Percentiles rank a stretch among this genome's conserved stretches.
These are phyloP conservation scores for Candida stauntonica DNA, from an alignment of 805 yeast genomes.

Conservation along the genomic window DNA sequence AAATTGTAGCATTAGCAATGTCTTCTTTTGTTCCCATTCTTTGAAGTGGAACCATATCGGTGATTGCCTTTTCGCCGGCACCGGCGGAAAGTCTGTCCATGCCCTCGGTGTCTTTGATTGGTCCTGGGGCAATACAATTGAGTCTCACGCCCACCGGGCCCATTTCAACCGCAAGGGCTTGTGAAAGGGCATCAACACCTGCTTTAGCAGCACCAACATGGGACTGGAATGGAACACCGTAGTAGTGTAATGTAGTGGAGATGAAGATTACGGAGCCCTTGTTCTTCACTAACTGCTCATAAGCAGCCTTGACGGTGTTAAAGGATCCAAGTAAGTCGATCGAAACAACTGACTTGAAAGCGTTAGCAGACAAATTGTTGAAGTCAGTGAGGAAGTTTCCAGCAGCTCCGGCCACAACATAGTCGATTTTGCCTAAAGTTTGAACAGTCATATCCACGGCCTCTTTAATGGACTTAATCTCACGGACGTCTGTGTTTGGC, in stretches of 20 bases:
- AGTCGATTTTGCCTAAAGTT: constrained; percentile 75
- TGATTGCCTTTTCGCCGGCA: constrained; percentile 36
- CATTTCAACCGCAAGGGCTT: constrained; percentile 81
- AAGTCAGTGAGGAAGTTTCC: constrained; percentile 87
- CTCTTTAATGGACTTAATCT: constrained; percentile 47
- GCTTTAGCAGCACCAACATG: constrained; percentile 97
- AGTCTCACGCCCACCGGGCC: constrained; percentile 86
- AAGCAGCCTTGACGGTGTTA: constrained; percentile 84
- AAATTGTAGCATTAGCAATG: constrained; percentile 85
- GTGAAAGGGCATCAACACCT: constrained; percentile 84
- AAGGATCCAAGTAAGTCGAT: constrained; percentile 87
- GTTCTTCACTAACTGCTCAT: constrained; percentile 54
- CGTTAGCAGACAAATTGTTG: constrained; percentile 74
- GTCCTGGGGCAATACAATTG: constrained; percentile 90
- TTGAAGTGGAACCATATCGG: constrained; percentile 48
- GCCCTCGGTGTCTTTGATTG: constrained; percentile 86
- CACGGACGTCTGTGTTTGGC: constrained; percentile 76
- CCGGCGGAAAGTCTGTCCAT: constrained; percentile 53
- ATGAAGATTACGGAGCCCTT: constrained; percentile 76
- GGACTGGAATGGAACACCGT: constrained; percentile 82
- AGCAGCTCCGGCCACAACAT: constrained; percentile 92
- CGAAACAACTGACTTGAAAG: constrained; percentile 81
- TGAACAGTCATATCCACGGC: constrained; percentile 67
- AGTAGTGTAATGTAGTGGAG: constrained; percentile 85
- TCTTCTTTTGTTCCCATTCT: constrained; percentile 68